Conservation (phyloP, 176 grass and related monocot species). For the Phyllostachys edulis region DNA sequence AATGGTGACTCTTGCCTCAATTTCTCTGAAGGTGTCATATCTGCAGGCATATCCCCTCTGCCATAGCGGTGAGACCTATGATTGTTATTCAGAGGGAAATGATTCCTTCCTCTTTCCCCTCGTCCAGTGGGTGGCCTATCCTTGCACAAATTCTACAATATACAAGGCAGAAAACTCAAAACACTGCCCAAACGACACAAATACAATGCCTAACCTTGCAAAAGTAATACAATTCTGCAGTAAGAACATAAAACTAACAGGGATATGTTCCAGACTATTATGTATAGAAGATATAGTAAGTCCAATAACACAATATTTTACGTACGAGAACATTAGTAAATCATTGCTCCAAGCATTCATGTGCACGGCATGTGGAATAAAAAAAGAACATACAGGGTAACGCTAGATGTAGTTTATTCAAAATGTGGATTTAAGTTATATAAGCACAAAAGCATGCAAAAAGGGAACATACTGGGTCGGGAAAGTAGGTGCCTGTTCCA, state of each 20-base stretch:
- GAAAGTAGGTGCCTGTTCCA: slow-evolving; percentile 93
- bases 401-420: slow-evolving; percentile 2
- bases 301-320: background rate
- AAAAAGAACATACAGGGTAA: slow-evolving; percentile 14
- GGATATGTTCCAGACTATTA: slow-evolving; percentile 13
- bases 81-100: slow-evolving; percentile 39
- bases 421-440: slow-evolving; percentile 14
- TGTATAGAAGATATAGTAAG: slow-evolving; percentile 22
- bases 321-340: background rate
- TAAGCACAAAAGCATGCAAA: slow-evolving; percentile 22
- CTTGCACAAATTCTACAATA: slow-evolving; percentile 51
- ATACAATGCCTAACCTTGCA: background rate
- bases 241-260: slow-evolving; percentile 11
- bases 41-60: slow-evolving; percentile 34
- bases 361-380: slow-evolving; percentile 2
- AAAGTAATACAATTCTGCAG: slow-evolving; percentile 11
- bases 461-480: slow-evolving; percentile 55
- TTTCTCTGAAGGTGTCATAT: slow-evolving; percentile 41
- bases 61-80: slow-evolving; percentile 36
- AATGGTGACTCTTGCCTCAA: slow-evolving; percentile 28
- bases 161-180: slow-evolving; percentile 34
- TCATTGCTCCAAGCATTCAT: background rate
- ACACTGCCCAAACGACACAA: background rate
- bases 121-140: slow-evolving; percentile 44
- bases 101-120: slow-evolving; percentile 49